Conservation (phyloP, 164 flowering plant genomes). For the Santalum album region DNA sequence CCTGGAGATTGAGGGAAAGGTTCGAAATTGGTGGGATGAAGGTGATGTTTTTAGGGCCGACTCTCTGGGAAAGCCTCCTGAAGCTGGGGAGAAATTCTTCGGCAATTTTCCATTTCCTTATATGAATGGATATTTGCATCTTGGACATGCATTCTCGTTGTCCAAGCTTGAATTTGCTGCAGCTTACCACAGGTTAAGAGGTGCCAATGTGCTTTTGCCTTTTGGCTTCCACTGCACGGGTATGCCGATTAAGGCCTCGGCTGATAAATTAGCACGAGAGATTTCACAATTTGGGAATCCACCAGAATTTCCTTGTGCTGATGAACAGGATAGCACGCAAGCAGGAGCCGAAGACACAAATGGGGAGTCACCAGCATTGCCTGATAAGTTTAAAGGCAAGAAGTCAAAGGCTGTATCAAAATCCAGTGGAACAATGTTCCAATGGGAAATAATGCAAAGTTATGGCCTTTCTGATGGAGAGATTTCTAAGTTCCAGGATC, state of each 20-base stretch:
- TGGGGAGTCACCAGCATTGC: conserved; percentile 19
- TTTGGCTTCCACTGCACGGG: conserved; percentile 95
- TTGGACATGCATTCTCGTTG: conserved; percentile 90
- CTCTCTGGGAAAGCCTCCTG: conserved; percentile 39
- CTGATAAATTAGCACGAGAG: conserved; percentile 72
- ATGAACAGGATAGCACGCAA: conserved; percentile 20
- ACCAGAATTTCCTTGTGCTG: conserved; percentile 41
- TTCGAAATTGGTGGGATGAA: conserved; percentile 58
- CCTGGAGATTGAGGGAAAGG: conserved; percentile 55
- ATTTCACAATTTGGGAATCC: conserved; percentile 50
- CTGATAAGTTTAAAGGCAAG: conserved; percentile 60
- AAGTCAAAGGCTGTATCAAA: conserved; percentile 63
- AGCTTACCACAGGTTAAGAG: conserved; percentile 75
- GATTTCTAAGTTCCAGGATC: conserved; percentile 60
- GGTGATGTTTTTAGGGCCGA: conserved; percentile 59
- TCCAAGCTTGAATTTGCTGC: conserved; percentile 92
- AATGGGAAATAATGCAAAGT: conserved; percentile 80
- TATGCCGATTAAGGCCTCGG: conserved; percentile 93
- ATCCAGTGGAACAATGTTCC: conserved; percentile 37
- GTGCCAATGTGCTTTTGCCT: conserved; percentile 77
- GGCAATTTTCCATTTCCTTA: conserved; percentile 92
- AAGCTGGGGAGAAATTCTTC: conserved; percentile 68
- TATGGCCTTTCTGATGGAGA: conserved; percentile 65
- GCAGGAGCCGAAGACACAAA: conserved; percentile 24
- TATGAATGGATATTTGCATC: conserved; percentile 82